Evolutionary conservation across 2,329 filamentous ascomycete genomes (phyloP), one percentile per base, ranked within the genome.

Genomic region (Verticillium nonalfalfae): DNA sequence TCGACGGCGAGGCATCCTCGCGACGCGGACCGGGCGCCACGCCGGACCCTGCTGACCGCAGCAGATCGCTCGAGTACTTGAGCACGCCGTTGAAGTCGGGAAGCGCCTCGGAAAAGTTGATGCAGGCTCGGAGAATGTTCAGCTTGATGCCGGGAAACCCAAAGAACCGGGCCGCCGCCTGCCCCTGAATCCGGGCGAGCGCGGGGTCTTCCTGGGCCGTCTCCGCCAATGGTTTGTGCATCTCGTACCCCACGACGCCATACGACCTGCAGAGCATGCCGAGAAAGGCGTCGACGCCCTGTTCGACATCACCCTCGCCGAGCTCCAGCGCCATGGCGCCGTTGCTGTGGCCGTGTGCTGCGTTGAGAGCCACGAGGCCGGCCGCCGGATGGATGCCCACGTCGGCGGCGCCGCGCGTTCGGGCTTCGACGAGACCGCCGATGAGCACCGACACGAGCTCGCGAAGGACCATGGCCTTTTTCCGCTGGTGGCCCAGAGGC

Each of bases 361-460:
- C 78, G 65, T 87, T 89, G 35, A 95, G 78, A 13, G 89, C 88
- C 33, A 92, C 88, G 58, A 97, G 78, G 0, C 92, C 93, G 10
- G 94, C 92, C 18, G 94, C 94, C 50, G 95, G 95, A 75, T 98
- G 94, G 39, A 99, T 91, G 3, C 94, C 95, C 69, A 95, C 91
- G 71, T 98, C 95, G n/a, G 95, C 93, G 50, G 95, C 95, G 36
- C 94, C 94, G 57, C 94, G 84, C 56, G 96, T 97, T 45, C 95
- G 85, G 15, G 95, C 95, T 74, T 97, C 92, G 4, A 97, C 89
- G 9, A 99, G 81, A 2, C 91, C 93, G 38, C 88, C 89, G 59
- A 96, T 91, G 50, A 98, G 81, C 15, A 93, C 87, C 3, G 88
- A 89, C 9, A 99, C 83, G 58, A 98, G 82, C 70, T 97, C 93